A percentile compares a stretch with the other conserved stretches of the same genome.
Evolutionary conservation across 768 basidiomycete genomes (phyloP).

Genomic region (Tulasnella sp.): DNA sequence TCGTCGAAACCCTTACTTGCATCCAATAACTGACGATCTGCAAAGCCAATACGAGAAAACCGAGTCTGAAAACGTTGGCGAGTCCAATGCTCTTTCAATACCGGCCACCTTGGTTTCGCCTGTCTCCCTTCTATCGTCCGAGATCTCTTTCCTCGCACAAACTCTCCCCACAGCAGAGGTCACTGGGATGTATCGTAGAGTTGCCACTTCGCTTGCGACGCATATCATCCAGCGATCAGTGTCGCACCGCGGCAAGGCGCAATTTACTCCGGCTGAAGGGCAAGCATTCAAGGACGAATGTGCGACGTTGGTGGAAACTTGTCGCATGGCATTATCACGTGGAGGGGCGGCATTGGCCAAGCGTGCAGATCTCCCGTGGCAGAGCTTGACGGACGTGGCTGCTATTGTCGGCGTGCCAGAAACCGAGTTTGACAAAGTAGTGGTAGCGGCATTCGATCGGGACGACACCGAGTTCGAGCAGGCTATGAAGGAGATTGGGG

Average conservation of each 20-base stretch:
- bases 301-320: conserved; percentile 78
- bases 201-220: conserved; percentile 59
- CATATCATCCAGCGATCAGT: conserved; percentile 80
- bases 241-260: conserved; percentile 60
- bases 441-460: conserved; percentile 46
- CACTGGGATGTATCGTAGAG: conserved; percentile 63
- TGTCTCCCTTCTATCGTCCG: conserved; percentile 71
- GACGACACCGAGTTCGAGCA: conserved; percentile 27
- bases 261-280: conserved; percentile 53
- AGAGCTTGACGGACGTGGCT: conserved; percentile 58
- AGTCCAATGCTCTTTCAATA: conserved; percentile 36
- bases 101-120: conserved; percentile 67
- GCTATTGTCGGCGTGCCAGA: conserved; percentile 57
- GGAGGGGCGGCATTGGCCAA: conserved; percentile 38
- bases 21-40: conserved; percentile 24
- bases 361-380: conserved; percentile 69
- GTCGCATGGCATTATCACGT: conserved; percentile 44
- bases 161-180: conserved; percentile 53
- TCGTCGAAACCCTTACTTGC: not conserved
- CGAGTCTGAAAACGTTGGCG: conserved; percentile 31
- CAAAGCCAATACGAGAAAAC: conserved; percentile 31
- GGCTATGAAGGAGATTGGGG: conserved; percentile 45
- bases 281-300: conserved; percentile 59
- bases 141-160: conserved; percentile 54
- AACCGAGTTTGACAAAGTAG: conserved; percentile 42